phyloP scores from a whole-genome alignment of 139 green algal genomes.

The Deuterostichococcus epilithicus region DNA sequence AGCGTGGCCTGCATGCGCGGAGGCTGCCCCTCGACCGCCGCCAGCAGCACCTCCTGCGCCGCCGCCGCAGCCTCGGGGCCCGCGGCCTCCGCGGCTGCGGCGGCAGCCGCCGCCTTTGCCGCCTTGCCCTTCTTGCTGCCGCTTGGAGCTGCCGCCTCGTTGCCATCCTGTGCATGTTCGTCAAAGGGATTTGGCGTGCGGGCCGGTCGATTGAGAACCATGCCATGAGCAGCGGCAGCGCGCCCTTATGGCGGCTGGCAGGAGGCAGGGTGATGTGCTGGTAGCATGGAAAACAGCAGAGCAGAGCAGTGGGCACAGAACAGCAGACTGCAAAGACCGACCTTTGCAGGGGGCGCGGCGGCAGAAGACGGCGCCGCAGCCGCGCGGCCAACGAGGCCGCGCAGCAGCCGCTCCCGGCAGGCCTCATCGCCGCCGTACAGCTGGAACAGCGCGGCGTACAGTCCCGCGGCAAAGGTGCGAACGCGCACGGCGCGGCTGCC shows the following conservation, averaged over 20 bases:
- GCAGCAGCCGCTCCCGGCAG: slow-evolving; percentile 41
- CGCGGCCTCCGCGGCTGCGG: neutral
- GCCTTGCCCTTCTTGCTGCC: slow-evolving; percentile 18
- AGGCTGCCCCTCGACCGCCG: neutral
- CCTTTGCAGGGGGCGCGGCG: neutral
- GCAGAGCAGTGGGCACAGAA: no score
- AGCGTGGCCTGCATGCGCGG: neutral
- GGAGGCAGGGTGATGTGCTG: neutral
- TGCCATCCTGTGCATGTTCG: neutral
- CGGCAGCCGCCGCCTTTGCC: neutral
- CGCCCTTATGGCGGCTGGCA: no score
- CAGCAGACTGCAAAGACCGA: neutral
- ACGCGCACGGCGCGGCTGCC: neutral
- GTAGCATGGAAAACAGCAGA: neutral
- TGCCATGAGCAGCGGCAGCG: slow-evolving; percentile 14
- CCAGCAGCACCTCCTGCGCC: neutral
- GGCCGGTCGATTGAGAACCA: neutral
- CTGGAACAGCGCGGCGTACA: slow-evolving; percentile 33
- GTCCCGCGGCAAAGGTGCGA: neutral
- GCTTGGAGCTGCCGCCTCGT: neutral
- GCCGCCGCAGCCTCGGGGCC: neutral
- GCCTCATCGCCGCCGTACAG: slow-evolving; percentile 35
- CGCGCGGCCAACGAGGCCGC: slow-evolving; percentile 32
- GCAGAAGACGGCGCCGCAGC: neutral
- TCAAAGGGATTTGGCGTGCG: neutral